Base-by-base conservation (phyloP, 2,329 filamentous ascomycete genomes). In the Diaporthe citrichinensis region DNA sequence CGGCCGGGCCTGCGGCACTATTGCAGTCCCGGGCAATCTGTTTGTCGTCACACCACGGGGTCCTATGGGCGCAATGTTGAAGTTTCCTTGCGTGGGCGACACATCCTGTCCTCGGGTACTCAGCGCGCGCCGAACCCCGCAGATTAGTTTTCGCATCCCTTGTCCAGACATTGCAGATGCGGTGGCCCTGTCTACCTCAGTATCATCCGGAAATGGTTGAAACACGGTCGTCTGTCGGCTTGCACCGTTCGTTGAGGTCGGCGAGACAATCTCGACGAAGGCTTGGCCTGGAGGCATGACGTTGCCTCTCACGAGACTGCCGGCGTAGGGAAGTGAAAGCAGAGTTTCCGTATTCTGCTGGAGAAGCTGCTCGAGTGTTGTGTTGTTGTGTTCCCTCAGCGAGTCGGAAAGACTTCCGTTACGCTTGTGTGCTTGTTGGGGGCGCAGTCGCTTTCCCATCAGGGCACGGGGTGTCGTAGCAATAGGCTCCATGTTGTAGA, bases 321-420 rank as follows among this genome's bases (percentile, higher is more conserved):
- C 95, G 5, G 93, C 92, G 80, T 95, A 93, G 17, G 93, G 91
- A 31, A 92, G 86, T 14, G 92, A 88, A 77, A 93, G 88, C 20
- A 92, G 84, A 23, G 92, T 84, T 75, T 92, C 90, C 4, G 88
- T 85, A 31, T 90, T 90, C 77, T 89, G 90, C 77, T 87, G 87
- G 2, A 88, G 81, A 5, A 87, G 58, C 41, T 68, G 81, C 76
- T 87, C 89, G 61, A 90, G 89, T 4, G 86, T 83, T 17, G 83
- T 75, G 8, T 84, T 83, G 31, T 83, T 90, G 84, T 86, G 92
- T 84, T 97, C 94, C 79, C 95, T 88, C 71, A 96, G 84, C 1
- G 96, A 96, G 84, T 98, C 95, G 0, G 94, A 94, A 79, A 97
- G 93, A 82, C 96, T 98, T 68, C 93, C 95, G 81, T 94, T 98